Evolutionary conservation across 2,329 filamentous ascomycete species (phyloP).

Genomic region (Onygenales sp.): DNA sequence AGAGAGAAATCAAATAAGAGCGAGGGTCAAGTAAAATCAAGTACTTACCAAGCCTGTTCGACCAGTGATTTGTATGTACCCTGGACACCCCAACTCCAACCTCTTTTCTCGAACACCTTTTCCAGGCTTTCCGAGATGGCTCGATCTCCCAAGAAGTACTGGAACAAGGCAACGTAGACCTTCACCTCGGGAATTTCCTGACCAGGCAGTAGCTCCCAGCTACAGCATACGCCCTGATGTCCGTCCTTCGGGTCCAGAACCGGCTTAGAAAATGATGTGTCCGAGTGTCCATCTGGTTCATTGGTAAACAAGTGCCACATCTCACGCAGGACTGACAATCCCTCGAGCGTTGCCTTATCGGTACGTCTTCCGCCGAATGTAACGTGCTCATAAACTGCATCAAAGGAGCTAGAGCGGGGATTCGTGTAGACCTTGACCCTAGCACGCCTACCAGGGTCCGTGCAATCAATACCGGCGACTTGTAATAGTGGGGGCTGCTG

Average conservation of each 20-base stretch:
- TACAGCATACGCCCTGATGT: neutral
- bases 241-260: neutral
- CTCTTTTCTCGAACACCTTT: too few species aligned
- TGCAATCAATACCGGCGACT: neutral
- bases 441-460: neutral
- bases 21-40: too few species aligned
- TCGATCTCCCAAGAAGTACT: neutral
- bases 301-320: neutral
- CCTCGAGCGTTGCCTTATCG: neutral
- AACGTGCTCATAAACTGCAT: neutral
- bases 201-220: neutral
- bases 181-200: neutral
- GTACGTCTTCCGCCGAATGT: neutral
- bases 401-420: neutral
- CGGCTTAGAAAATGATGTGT: neutral
- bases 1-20: too few species aligned
- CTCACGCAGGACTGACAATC: neutral
- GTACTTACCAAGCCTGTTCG: too few species aligned
- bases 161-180: neutral
- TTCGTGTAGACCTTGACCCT: neutral
- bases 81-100: too few species aligned
- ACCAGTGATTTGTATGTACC: too few species aligned
- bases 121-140: too few species aligned
- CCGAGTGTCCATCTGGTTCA: neutral
- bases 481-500: neutral